Evolutionary conservation across 306 rosid species (phyloP), one percentile per base, ranked within the genome.

Genomic region (Sesbania bispinosa): DNA sequence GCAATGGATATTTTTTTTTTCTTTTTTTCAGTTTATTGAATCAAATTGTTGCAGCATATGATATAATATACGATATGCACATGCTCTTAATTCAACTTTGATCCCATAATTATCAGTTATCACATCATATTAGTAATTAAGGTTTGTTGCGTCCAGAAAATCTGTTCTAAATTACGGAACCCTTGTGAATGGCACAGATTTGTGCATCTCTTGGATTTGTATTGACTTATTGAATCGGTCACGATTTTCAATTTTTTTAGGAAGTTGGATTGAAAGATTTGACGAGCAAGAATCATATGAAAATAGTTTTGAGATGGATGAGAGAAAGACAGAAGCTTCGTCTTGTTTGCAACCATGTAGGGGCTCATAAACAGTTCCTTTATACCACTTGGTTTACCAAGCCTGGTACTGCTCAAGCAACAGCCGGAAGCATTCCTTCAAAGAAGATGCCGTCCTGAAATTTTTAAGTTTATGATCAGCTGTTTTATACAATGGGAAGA

Each of bases 301-400:
- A 93, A 75, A 66, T 85, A 59, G 82, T 93, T 39, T 54, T 93
- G 82, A 93, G 89, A 79, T 93, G 98, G 98, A 88, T 93, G 98
- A 86, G 92, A 78, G 92, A 93, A 81, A 84, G 96, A 73, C 96
- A 93, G 80, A 93, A 87, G 92, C 74, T 90, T 50, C 89, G 90
- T 16, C 86, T 83, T 26, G 59, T 93, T 46, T 93, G 98, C 86
- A 87, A 90, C 85, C 98, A 86, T 54, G 85, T 79, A 4, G 96
- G 96, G 7, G 83, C 89, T 57, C 85, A 88, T 26, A 92, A 92
- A 76, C 98, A 90, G 80, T 93, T 90, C 63, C 88, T 90, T 67
- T 93, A 90, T 29, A 88, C 98, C 6, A 88, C 91, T 79, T 90
- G 89, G 93, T 93, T 90, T 67, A 85, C 91, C 61, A 88, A 88